These are phyloP conservation scores for Lotus japonicus DNA, from an alignment of 306 rosid genomes.

Conservation along the genomic window DNA sequence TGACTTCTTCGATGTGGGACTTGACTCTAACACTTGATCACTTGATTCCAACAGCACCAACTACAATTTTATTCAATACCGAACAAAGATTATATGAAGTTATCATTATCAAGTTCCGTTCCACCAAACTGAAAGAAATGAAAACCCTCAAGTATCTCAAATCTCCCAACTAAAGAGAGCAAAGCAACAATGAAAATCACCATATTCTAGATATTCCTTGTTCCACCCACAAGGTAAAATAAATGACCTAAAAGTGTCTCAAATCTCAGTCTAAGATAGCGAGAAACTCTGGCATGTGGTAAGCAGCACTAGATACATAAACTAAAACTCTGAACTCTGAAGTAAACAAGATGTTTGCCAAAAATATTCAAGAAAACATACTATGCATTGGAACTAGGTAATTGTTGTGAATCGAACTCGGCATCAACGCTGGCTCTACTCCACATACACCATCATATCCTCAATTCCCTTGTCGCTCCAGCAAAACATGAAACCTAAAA, in stretches of 20 bases:
- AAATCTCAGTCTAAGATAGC: neutral
- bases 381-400: conserved; percentile 26
- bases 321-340: neutral
- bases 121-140: neutral
- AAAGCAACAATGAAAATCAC: neutral
- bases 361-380: neutral
- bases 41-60: too few species aligned
- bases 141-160: neutral
- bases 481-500: conserved; percentile 9
- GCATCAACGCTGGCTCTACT: conserved; percentile 22
- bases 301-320: neutral
- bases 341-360: neutral
- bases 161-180: neutral
- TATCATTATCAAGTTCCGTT: neutral
- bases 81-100: neutral
- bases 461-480: neutral
- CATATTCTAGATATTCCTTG: neutral
- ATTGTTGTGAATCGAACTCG: conserved; percentile 25
- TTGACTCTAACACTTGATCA: too few species aligned
- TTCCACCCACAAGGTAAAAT: neutral
- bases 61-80: neutral
- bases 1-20: too few species aligned
- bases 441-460: neutral
- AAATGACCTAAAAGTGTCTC: neutral
- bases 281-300: neutral